Evolutionary conservation across 1,284 basidiomycete species (phyloP).

Genomic region (Filobasidium uniguttulatum): DNA sequence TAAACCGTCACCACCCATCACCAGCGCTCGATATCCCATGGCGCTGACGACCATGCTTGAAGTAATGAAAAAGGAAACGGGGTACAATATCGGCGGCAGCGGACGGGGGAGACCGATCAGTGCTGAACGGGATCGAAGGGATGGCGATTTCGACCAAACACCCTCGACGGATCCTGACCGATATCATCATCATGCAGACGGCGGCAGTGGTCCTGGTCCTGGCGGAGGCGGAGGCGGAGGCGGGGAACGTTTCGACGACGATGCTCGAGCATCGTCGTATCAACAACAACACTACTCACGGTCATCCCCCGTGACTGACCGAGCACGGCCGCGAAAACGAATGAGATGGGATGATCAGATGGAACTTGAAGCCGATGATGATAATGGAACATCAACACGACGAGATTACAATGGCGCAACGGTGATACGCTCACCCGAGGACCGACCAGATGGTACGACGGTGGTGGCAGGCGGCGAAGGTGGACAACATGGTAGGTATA

Average conservation of each 20-base stretch:
- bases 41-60: slow-evolving; percentile 12
- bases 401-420: not conserved
- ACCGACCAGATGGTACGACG: no score
- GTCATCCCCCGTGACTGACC: no score
- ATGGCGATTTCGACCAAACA: not conserved
- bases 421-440: no score
- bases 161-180: slow-evolving; percentile 5
- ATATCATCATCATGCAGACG: slow-evolving; percentile 2
- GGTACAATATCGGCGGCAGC: not conserved
- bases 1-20: no score
- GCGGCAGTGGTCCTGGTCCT: not conserved
- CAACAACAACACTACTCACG: no score
- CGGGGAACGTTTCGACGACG: no score
- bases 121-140: not conserved
- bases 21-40: slow-evolving; percentile 12
- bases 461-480: no score
- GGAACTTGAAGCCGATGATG: not conserved
- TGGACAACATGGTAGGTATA: no score
- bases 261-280: no score
- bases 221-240: not conserved
- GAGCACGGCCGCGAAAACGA: slow-evolving; percentile 1
- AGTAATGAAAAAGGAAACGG: slow-evolving; percentile 9
- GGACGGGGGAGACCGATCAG: not conserved
- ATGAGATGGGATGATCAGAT: slow-evolving; percentile 7
- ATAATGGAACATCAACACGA: not conserved